Conservation (phyloP, 2,329 filamentous ascomycete species). For the Colletotrichum orchidophilum region DNA sequence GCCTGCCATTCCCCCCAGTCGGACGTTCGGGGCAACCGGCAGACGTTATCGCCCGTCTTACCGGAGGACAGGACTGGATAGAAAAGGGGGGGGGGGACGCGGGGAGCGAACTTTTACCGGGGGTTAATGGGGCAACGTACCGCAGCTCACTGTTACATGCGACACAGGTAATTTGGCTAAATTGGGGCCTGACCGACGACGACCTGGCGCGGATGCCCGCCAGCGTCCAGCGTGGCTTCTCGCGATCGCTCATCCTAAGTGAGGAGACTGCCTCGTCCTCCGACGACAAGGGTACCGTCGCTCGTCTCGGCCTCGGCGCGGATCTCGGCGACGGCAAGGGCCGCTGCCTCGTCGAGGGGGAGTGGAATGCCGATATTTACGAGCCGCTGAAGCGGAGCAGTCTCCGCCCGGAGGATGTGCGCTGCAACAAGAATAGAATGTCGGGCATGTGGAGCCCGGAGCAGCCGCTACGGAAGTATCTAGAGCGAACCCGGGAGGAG, state of each 20-base stretch:
- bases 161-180: slow-evolving; percentile 58
- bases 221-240: slow-evolving; percentile 57
- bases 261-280: not conserved
- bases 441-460: slow-evolving; percentile 62
- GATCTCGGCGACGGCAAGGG: slow-evolving; percentile 56
- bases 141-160: slow-evolving; percentile 15
- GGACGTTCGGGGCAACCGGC: not conserved
- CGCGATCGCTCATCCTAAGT: slow-evolving; percentile 45
- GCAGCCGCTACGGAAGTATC: slow-evolving; percentile 52
- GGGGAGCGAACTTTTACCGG: not conserved
- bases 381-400: slow-evolving; percentile 51
- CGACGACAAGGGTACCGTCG: slow-evolving; percentile 23
- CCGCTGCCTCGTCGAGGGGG: slow-evolving; percentile 58
- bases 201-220: slow-evolving; percentile 62
- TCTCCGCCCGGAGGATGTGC: slow-evolving; percentile 50
- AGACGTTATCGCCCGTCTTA: not conserved
- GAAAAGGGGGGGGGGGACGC: not conserved
- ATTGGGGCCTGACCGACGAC: slow-evolving; percentile 65
- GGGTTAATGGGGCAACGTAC: not conserved
- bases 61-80: not conserved
- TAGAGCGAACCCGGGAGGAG: slow-evolving; percentile 38
- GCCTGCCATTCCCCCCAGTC: slow-evolving; percentile 12
- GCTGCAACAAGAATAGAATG: slow-evolving; percentile 66
- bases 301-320: slow-evolving; percentile 51
- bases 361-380: slow-evolving; percentile 66